Evolutionary conservation across 1,284 basidiomycete species (phyloP).

Genomic region (Ustilago loliicola): DNA sequence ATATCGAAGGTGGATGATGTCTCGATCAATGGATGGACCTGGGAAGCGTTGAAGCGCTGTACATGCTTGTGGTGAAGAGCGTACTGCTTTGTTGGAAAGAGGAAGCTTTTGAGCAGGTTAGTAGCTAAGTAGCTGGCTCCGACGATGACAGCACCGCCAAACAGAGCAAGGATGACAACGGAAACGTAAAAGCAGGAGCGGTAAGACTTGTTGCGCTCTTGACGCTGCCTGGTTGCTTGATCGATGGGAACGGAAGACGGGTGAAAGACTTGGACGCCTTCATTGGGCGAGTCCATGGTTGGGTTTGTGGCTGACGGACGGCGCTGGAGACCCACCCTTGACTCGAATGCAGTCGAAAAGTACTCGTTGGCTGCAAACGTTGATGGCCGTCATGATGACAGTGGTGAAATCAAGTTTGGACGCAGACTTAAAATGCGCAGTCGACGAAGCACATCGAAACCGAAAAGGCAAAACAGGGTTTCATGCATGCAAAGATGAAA

Average conservation of each 20-base stretch:
- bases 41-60: slow-evolving; percentile 11
- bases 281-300: slow-evolving; percentile 8
- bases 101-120: neutral
- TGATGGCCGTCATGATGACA: neutral
- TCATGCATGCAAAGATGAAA: neutral
- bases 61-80: slow-evolving; percentile 11
- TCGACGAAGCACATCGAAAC: neutral
- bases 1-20: slow-evolving; percentile 18
- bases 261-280: slow-evolving; percentile 16
- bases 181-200: slow-evolving; percentile 5
- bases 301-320: neutral
- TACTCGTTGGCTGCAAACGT: too few species aligned
- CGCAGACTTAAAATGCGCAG: too few species aligned
- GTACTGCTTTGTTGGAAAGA: slow-evolving; percentile 10
- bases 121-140: slow-evolving; percentile 3
- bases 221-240: slow-evolving; percentile 11
- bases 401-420: neutral
- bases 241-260: slow-evolving; percentile 22
- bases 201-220: slow-evolving; percentile 1
- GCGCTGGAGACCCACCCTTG: neutral
- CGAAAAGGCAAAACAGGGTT: neutral
- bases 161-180: slow-evolving; percentile 4
- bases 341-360: too few species aligned
- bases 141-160: slow-evolving; percentile 11
- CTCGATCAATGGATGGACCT: slow-evolving; percentile 22